phyloP scores from a whole-genome alignment of 2,329 filamentous ascomycete species.

The Xylariaceae sp. region DNA sequence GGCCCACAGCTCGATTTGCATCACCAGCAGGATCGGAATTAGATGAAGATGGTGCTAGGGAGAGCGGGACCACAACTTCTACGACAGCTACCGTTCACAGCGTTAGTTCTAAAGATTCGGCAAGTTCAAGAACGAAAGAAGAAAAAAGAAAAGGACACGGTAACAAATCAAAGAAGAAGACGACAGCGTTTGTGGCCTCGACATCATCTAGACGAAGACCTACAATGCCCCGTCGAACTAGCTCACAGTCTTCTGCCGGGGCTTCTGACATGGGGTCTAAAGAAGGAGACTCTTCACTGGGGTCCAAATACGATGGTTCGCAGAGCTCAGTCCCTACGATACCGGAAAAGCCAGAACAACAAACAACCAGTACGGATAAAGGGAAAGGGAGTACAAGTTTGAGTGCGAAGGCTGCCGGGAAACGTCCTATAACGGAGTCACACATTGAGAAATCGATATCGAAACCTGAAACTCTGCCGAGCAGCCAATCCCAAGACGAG shows the following conservation, averaged over 20 bases:
- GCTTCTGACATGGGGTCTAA: slow-evolving; percentile 44
- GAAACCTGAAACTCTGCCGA: slow-evolving; percentile 18
- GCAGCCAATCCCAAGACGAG: slow-evolving; percentile 6
- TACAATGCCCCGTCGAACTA: slow-evolving; percentile 53
- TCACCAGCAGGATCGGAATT: slow-evolving; percentile 59
- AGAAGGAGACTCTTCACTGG: slow-evolving; percentile 39
- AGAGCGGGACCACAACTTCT: slow-evolving; percentile 49
- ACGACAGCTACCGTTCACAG: slow-evolving; percentile 46
- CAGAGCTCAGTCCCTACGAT: slow-evolving; percentile 38
- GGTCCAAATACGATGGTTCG: slow-evolving; percentile 32
- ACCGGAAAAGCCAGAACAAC: slow-evolving; percentile 37
- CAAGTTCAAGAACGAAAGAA: slow-evolving; percentile 34
- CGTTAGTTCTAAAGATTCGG: slow-evolving; percentile 33
- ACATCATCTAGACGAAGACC: slow-evolving; percentile 54
- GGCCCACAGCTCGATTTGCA: slow-evolving; percentile 67
- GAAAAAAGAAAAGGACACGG: slow-evolving; percentile 33
- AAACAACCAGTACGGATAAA: slow-evolving; percentile 15
- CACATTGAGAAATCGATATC: slow-evolving; percentile 24
- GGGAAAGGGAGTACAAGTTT: slow-evolving; percentile 29
- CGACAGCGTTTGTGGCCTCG: slow-evolving; percentile 51
- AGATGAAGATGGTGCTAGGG: slow-evolving; percentile 44
- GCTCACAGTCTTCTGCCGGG: slow-evolving; percentile 54
- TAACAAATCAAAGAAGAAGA: slow-evolving; percentile 43
- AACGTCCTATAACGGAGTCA: slow-evolving; percentile 47
- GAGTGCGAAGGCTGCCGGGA: slow-evolving; percentile 58